A percentile compares a stretch with the other conserved stretches of the same genome.
Evolutionary conservation across 306 rosid genomes (phyloP).

Genomic region (Rosa chinensis): DNA sequence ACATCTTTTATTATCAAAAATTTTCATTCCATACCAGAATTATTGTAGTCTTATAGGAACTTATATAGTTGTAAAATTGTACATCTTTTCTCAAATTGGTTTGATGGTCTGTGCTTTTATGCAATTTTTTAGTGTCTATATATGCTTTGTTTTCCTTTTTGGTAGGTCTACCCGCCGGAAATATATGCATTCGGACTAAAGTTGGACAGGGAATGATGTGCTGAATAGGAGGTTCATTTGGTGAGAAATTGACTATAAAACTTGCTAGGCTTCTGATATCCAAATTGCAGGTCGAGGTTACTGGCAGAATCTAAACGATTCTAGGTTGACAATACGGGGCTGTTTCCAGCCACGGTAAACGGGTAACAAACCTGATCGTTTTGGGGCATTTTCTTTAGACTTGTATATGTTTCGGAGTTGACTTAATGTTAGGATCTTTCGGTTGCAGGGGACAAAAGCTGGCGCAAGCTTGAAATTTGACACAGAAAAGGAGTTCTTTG

Average conservation of each 20-base stretch:
- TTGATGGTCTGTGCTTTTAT: background rate
- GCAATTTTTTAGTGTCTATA: background rate
- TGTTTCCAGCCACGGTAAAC: constrained; percentile 77
- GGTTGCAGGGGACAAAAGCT: constrained; percentile 65
- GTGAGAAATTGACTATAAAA: background rate
- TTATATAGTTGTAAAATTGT: background rate
- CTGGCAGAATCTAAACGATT: too few relatives aligned
- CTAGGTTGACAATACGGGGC: constrained; percentile 84
- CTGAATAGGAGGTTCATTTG: constrained; percentile 71
- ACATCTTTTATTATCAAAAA: too few relatives aligned
- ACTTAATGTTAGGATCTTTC: constrained; percentile 1
- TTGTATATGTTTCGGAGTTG: background rate
- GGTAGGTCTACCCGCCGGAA: constrained; percentile 78
- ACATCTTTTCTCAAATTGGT: background rate
- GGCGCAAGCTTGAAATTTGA: constrained; percentile 66
- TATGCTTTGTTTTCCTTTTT: background rate
- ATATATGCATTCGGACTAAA: constrained; percentile 84
- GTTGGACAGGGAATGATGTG: constrained; percentile 96
- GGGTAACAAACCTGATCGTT: constrained; percentile 44
- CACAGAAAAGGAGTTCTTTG: constrained; percentile 72
- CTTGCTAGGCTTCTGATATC: background rate
- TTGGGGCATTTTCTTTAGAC: background rate
- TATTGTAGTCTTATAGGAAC: background rate
- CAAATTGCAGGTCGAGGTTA: constrained; percentile 25
- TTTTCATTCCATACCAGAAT: background rate